Conservation (phyloP, 768 basidiomycete species). For the Jaapia argillacea region DNA sequence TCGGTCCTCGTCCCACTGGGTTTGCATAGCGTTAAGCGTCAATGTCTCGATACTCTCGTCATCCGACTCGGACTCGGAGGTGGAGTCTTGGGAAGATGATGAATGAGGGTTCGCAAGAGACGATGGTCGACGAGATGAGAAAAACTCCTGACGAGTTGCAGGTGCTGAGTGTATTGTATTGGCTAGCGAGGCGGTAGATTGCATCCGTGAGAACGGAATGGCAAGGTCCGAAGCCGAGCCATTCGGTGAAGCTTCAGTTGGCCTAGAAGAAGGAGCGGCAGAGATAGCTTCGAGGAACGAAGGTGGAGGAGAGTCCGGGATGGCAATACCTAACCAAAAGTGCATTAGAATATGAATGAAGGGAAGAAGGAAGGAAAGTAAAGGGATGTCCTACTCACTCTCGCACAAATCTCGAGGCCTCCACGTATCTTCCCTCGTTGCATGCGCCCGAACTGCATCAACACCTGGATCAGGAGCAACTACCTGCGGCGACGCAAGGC, state of each 20-base stretch:
- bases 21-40: constrained; percentile 31
- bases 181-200: neutral
- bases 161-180: neutral
- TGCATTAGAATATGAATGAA: neutral
- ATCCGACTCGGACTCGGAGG: constrained; percentile 35
- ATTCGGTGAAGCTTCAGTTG: constrained; percentile 25
- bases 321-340: constrained; percentile 11
- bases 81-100: constrained; percentile 7
- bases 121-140: neutral
- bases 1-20: constrained; percentile 32
- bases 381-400: neutral
- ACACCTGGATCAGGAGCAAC: neutral
- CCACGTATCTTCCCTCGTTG: constrained; percentile 6
- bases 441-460: neutral
- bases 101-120: constrained; percentile 4
- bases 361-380: neutral
- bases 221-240: constrained; percentile 14
- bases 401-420: constrained; percentile 4
- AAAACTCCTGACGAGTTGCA: neutral
- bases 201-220: constrained; percentile 11
- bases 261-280: too few species aligned
- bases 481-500: neutral
- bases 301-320: constrained; percentile 65
- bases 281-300: constrained; percentile 64
- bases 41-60: constrained; percentile 38